Conservation (phyloP, 768 basidiomycete genomes). For the Termitomyces sp. region DNA sequence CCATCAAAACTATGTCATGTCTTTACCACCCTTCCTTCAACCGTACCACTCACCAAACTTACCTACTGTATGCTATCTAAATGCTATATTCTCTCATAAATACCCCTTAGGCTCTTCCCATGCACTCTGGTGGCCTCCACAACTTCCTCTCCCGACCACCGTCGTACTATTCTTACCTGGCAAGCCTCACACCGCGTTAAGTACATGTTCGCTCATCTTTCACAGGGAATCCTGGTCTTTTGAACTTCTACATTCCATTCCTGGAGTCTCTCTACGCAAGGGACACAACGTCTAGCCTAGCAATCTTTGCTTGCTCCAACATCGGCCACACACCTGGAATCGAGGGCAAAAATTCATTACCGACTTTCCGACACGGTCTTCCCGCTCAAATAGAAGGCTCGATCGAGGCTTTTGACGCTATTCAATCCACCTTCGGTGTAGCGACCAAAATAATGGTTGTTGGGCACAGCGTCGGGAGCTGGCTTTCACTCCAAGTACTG, state of each 20-base stretch:
- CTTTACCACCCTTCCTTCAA: constrained; percentile 28
- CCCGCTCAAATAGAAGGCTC: constrained; percentile 47
- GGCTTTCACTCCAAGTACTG: constrained; percentile 57
- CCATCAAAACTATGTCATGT: constrained; percentile 7
- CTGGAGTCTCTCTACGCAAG: constrained; percentile 42
- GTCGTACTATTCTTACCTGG: constrained; percentile 48
- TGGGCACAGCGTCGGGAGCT: constrained; percentile 71
- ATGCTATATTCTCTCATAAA: constrained; percentile 34
- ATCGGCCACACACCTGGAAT: constrained; percentile 54
- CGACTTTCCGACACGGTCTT: constrained; percentile 28
- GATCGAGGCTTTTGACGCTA: constrained; percentile 46
- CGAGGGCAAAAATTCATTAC: constrained; percentile 10
- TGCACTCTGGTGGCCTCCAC: constrained; percentile 47
- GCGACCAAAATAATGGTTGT: constrained; percentile 37
- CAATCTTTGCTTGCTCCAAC: constrained; percentile 58
- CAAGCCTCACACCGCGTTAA: constrained; percentile 3
- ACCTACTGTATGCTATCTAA: constrained; percentile 8
- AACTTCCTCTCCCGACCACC: constrained; percentile 20
- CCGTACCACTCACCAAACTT: constrained; percentile 5
- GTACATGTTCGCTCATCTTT: background rate
- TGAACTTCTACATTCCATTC: constrained; percentile 65
- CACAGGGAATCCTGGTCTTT: constrained; percentile 50
- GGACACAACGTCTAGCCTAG: constrained; percentile 28
- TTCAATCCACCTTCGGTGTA: constrained; percentile 25
- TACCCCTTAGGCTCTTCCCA: constrained; percentile 34